Percentiles rank a stretch among this genome's conserved stretches.
Evolutionary conservation across 2,329 filamentous ascomycete genomes (phyloP).

Genomic region (Botrytis hyacinthi): DNA sequence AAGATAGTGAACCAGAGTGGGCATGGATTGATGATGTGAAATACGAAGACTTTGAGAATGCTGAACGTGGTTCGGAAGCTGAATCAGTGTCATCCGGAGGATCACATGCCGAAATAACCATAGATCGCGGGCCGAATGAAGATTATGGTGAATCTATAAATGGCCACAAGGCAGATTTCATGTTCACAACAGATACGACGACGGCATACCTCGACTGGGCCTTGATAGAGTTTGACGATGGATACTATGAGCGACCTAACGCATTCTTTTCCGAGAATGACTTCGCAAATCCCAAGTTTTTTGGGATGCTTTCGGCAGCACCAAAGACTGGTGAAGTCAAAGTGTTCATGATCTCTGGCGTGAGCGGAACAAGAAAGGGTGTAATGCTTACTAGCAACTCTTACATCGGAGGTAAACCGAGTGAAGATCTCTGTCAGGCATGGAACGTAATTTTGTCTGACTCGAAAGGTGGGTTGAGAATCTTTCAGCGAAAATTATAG

Average conservation of each 20-base stretch:
- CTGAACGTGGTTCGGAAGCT: not conserved
- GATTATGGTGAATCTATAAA: not conserved
- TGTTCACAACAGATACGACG: not conserved
- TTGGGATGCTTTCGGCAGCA: not conserved
- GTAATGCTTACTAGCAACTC: not conserved
- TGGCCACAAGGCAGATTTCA: not conserved
- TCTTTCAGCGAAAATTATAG: accelerated
- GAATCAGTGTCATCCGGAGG: not conserved
- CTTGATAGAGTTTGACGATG: not conserved
- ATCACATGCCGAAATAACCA: not conserved
- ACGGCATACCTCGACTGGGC: not conserved
- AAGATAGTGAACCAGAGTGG: not conserved
- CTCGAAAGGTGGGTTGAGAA: not conserved
- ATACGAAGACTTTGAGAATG: not conserved
- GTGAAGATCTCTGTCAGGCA: not conserved
- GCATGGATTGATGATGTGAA: not conserved
- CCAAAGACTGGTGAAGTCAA: not conserved
- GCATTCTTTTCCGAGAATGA: not conserved
- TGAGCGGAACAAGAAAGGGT: not conserved
- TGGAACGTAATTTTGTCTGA: not conserved
- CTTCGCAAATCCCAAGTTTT: not conserved
- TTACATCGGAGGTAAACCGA: not conserved
- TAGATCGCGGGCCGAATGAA: accelerated
- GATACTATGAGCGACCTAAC: not conserved
- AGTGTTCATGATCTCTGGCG: not conserved